Conservation (phyloP, 83 land plant species). For the Picea abies region DNA sequence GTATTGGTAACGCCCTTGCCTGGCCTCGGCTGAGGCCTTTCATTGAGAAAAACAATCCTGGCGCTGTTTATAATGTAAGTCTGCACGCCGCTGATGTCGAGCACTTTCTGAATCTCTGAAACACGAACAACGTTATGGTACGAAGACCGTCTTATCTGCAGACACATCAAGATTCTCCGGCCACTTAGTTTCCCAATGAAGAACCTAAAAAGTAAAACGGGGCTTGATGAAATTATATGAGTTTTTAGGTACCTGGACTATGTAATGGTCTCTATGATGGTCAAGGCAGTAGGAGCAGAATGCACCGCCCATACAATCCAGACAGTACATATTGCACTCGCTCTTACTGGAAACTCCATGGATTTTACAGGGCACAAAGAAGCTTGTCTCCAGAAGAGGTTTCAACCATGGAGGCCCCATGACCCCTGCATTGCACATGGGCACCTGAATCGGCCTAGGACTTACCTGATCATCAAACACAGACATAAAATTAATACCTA, state of each 20-base stretch:
- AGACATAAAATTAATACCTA: neutral
- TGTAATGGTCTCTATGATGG: slow-evolving; percentile 47
- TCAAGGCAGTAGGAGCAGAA: slow-evolving; percentile 67
- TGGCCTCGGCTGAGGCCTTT: slow-evolving; percentile 73
- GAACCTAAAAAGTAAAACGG: neutral
- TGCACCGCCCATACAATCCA: slow-evolving; percentile 68
- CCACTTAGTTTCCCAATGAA: neutral
- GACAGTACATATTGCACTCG: slow-evolving; percentile 86
- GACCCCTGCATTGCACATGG: neutral
- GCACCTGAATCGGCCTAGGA: neutral
- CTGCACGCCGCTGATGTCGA: slow-evolving; percentile 72
- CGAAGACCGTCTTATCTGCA: slow-evolving; percentile 77
- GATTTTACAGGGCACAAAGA: slow-evolving; percentile 64
- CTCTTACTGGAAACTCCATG: slow-evolving; percentile 67
- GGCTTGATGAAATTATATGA: neutral
- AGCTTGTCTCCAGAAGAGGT: slow-evolving; percentile 60
- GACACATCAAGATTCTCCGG: neutral
- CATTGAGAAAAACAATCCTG: slow-evolving; percentile 68
- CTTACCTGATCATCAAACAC: neutral
- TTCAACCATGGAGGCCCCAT: slow-evolving; percentile 42
- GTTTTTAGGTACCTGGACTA: slow-evolving; percentile 58
- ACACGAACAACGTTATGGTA: slow-evolving; percentile 82
- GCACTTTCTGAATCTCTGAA: slow-evolving; percentile 64
- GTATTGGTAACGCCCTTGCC: slow-evolving; percentile 74
- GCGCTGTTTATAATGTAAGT: slow-evolving; percentile 85